Evolutionary conservation across 352 stramenopile genomes (phyloP), one percentile per base, ranked within the genome.

Genomic region (Phytophthora brassicae): DNA sequence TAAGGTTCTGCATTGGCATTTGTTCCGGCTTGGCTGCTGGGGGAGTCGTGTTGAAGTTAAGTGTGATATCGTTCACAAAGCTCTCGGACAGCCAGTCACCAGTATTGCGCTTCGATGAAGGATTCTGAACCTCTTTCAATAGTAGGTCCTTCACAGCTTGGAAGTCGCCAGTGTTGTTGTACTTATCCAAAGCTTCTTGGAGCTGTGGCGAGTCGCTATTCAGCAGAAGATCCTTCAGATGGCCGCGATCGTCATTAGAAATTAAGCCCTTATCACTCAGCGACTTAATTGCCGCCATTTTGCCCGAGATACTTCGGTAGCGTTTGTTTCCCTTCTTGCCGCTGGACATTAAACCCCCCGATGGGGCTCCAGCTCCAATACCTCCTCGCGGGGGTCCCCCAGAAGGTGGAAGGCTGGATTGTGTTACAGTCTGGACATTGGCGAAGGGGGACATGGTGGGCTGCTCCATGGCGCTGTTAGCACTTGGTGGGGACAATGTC

Each of bases 201-300:
- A 92, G 70, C 64, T 80, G 69, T 28, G 81, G 77, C 14, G 79
- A 90, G 68, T 92, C 81, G 44, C 84, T 88, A 69, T 92, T 90
- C 12, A 92, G 68, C 60, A 92, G 56, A 44, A 92, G 50, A 68
- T 90, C 84, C 52, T 92, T 92, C 42, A 92, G 24, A 39, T 90
- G 77, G 0, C 79, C 81, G 13, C 79, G 78, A 56, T 90, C 81
- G 12, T 89, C 81, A 20, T 74, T 79, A 19, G 70, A 85, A 43
- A 92, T 92, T 16, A 92, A 38, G 1, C 84, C 84, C 26, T 89
- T 88, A 56, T 90, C 81, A 3, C 79, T 72, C 3, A 92, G 57
- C 50, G 79, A 84, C 62, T 92, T 92, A 66, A 92, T 92, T 14
- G 81, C 84, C 51, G 81, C 84, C 84, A 92, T 92, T 48, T 92